A percentile compares a stretch with the other conserved stretches of the same genome.
phyloP scores from a whole-genome alignment of 1,284 basidiomycete genomes.

The Somion occarium region DNA sequence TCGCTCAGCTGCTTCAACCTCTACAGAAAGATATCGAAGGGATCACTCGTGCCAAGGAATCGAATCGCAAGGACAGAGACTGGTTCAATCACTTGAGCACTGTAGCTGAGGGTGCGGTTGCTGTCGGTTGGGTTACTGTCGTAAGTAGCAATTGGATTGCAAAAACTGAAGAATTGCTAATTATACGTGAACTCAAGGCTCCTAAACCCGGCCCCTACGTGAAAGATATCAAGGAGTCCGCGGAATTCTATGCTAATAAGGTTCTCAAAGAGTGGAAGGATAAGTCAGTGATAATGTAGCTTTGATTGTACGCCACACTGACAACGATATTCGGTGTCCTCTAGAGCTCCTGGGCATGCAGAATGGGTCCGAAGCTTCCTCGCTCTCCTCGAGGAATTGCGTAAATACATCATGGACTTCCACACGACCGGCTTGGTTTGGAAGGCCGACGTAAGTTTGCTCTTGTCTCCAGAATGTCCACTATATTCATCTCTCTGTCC shows the following conservation, averaged over 20 bases:
- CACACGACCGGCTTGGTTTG: conserved; percentile 88
- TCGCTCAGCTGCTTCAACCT: conserved; percentile 65
- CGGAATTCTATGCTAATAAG: conserved; percentile 88
- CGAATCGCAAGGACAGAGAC: conserved; percentile 76
- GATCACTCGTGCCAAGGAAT: conserved; percentile 79
- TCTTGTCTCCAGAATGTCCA: neutral
- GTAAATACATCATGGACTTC: conserved; percentile 82
- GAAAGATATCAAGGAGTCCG: conserved; percentile 83
- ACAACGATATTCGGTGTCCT: neutral
- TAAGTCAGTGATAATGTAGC: conserved; percentile 48
- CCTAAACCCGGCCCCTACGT: conserved; percentile 83
- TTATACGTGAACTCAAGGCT: conserved; percentile 40
- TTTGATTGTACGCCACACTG: neutral
- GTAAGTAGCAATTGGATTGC: conserved; percentile 39
- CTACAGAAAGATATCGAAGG: conserved; percentile 74
- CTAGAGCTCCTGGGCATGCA: conserved; percentile 81
- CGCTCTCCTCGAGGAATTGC: conserved; percentile 72
- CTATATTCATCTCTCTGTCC: no score
- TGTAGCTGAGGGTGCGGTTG: conserved; percentile 79
- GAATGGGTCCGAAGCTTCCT: conserved; percentile 85
- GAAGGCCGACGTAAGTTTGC: conserved; percentile 70
- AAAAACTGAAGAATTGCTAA: conserved; percentile 1
- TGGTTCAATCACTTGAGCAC: conserved; percentile 82
- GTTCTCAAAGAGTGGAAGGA: conserved; percentile 94
- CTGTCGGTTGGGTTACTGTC: conserved; percentile 90